Evolutionary conservation across 345 rosid genomes (phyloP).

Genomic region (Eucalyptus marginata): DNA sequence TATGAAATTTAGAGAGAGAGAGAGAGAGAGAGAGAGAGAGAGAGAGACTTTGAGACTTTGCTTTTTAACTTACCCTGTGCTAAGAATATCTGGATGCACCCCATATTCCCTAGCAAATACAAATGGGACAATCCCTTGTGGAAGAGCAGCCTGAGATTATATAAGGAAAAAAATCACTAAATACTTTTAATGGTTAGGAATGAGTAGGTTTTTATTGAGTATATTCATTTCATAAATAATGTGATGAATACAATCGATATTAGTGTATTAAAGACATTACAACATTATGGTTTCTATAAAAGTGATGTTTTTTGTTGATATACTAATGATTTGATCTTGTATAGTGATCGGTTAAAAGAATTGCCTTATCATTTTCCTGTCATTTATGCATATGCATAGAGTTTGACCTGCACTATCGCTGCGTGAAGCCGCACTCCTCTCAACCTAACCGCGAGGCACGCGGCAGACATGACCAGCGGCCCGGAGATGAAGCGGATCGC

Average conservation of each 20-base stretch:
- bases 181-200: background rate
- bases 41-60: background rate
- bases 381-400: background rate
- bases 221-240: background rate
- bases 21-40: background rate
- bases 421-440: conserved; percentile 44
- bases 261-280: background rate
- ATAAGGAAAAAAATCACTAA: background rate
- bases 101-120: conserved; percentile 74
- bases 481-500: conserved; percentile 46
- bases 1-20: background rate
- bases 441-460: conserved; percentile 40
- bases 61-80: conserved; percentile 49
- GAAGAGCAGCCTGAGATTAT: conserved; percentile 56
- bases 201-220: background rate
- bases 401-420: conserved; percentile 61
- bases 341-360: background rate
- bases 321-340: background rate
- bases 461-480: conserved; percentile 45
- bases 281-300: background rate
- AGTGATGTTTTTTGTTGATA: background rate
- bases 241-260: background rate
- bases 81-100: conserved; percentile 59
- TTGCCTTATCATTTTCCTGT: background rate
- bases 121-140: conserved; percentile 77